Conservation (phyloP, 805 yeast species). For the Candida golubevii region DNA sequence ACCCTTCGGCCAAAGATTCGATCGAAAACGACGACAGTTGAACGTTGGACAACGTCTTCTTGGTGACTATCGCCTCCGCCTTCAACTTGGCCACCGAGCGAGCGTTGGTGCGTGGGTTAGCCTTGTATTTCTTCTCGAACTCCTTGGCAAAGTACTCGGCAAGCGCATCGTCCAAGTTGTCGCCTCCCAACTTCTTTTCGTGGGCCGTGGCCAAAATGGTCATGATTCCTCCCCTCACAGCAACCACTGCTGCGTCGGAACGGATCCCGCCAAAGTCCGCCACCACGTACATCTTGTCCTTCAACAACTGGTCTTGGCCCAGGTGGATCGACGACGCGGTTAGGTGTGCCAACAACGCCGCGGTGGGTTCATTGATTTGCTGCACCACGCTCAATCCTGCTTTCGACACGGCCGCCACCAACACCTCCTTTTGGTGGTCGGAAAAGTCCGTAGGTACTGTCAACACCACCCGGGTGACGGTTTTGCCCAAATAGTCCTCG, state of each 20-base stretch:
- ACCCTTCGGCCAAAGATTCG: conserved; percentile 91
- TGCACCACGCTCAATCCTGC: conserved; percentile 82
- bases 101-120: conserved; percentile 74
- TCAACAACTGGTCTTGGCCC: conserved; percentile 40
- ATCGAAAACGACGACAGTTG: conserved; percentile 86
- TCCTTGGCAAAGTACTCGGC: conserved; percentile 86
- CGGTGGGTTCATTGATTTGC: conserved; percentile 86
- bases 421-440: conserved; percentile 62
- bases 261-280: conserved; percentile 97
- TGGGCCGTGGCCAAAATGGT: conserved; percentile 85
- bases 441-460: conserved; percentile 89
- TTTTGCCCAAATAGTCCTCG: conserved; percentile 82
- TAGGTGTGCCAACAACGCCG: conserved; percentile 83
- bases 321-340: conserved; percentile 27
- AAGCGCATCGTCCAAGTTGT: conserved; percentile 72
- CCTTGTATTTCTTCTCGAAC: conserved; percentile 81
- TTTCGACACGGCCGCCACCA: conserved; percentile 55
- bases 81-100: conserved; percentile 86
- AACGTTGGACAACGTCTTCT: conserved; percentile 89
- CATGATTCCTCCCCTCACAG: conserved; percentile 90
- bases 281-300: conserved; percentile 80
- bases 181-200: conserved; percentile 83
- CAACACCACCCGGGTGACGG: conserved; percentile 76
- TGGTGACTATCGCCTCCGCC: conserved; percentile 76
- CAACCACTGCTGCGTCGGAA: conserved; percentile 90